A percentile compares a stretch with the other conserved stretches of the same genome.
phyloP scores from a whole-genome alignment of 1,284 basidiomycete genomes.

The Sanghuangporus weigelae region DNA sequence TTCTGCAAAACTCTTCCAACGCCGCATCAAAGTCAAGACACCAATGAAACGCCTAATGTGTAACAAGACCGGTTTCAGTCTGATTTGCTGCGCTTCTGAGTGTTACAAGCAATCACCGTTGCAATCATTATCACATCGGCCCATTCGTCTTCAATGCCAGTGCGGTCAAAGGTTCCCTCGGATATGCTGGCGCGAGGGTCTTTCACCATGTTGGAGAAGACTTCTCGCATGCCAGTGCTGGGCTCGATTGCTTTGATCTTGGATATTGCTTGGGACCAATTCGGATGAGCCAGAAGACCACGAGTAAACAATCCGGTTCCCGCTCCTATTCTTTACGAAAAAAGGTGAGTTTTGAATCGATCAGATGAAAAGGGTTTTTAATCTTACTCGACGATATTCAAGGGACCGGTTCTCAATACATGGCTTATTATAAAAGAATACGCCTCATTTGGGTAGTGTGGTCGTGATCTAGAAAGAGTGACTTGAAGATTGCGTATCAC shows the following conservation, averaged over 20 bases:
- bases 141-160: slow-evolving; percentile 54
- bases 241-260: slow-evolving; percentile 65
- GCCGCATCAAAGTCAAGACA: slow-evolving; percentile 67
- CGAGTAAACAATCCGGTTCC: slow-evolving; percentile 81
- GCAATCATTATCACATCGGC: slow-evolving; percentile 74
- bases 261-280: slow-evolving; percentile 44
- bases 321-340: slow-evolving; percentile 48
- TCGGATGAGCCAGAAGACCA: slow-evolving; percentile 57
- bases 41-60: slow-evolving; percentile 74
- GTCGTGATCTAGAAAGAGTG: slow-evolving; percentile 45
- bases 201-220: slow-evolving; percentile 46
- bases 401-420: slow-evolving; percentile 30
- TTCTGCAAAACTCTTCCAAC: slow-evolving; percentile 59
- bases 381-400: slow-evolving; percentile 67
- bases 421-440: slow-evolving; percentile 50
- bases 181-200: slow-evolving; percentile 45
- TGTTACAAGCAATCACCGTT: slow-evolving; percentile 41
- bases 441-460: slow-evolving; percentile 59
- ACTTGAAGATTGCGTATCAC: background rate
- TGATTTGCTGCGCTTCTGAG: background rate
- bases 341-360: background rate
- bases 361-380: background rate
- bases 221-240: slow-evolving; percentile 63
- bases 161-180: slow-evolving; percentile 63
- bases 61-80: background rate